Evolutionary conservation across 2,329 filamentous ascomycete species (phyloP), one percentile per base, ranked within the genome.

Genomic region (Verticillium nonalfalfae): DNA sequence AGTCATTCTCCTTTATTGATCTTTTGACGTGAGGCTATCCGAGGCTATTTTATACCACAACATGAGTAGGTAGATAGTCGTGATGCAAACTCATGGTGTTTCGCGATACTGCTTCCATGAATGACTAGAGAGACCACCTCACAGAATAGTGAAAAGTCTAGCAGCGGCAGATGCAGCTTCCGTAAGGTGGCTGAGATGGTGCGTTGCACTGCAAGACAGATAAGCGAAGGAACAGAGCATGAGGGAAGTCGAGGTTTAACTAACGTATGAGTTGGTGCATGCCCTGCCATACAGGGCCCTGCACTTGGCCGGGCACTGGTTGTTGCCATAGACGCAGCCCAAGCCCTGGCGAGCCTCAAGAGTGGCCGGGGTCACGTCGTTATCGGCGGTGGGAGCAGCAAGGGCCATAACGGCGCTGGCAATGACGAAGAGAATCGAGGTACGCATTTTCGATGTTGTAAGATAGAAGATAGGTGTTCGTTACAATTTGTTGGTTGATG

Each of bases 301-400:
- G 39, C 57, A 58, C 57, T 58, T 58, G 26, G 57, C 57, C 5
- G 57, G 57, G 38, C 57, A 58, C 26, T 58, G 57, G 57, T 58
- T 58, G 57, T 58, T 58, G 38, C 57, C 57, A 39, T 58, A 58
- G 38, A 58, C 57, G 21, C 57, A 58, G 15, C 57, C 57, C 4
- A 58, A 39, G 14, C 38, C 31, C 57, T 58, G 57, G 2, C 57
- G 57, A n/a, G 57, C 26, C 38, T 34, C 31, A 10, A 58, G 57
- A 13, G 15, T 36, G 4, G 40, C 57, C 10, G 18, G 7, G n/a
- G 14, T 31, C n/a, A 57, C 9, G 9, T 36, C 14, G 26, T 4
- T 33, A 3, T 58, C 57, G 15, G 26, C 57, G 1, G 38, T 26
- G 2, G 57, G 57, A 7, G 57, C 57, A 26, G 57, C 57, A 26